Conservation (phyloP, 2,329 filamentous ascomycete genomes). For the Cyphellophora attinorum region DNA sequence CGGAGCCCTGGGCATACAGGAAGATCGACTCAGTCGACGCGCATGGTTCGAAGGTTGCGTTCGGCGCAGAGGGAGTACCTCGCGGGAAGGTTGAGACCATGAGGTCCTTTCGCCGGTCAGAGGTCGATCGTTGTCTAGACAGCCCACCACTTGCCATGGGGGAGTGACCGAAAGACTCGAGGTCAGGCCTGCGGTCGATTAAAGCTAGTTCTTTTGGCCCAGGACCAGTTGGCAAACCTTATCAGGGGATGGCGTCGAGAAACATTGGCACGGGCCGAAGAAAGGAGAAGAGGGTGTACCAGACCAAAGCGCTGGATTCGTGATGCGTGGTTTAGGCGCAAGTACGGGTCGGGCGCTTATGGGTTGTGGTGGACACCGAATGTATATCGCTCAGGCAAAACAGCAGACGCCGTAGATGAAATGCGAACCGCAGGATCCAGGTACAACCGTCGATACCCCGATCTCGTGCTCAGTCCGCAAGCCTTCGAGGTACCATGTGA, state of each 20-base stretch:
- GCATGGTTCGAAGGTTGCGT: slow-evolving; percentile 66
- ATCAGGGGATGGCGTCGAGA: neutral
- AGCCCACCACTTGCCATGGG: slow-evolving; percentile 8
- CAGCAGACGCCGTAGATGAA: neutral
- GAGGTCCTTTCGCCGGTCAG: slow-evolving; percentile 13
- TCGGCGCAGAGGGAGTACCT: slow-evolving; percentile 15
- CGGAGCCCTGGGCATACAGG: slow-evolving; percentile 73
- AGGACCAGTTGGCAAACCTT: slow-evolving; percentile 5
- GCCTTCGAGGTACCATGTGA: too few relatives aligned
- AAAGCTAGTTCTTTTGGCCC: slow-evolving; percentile 8
- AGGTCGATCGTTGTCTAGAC: slow-evolving; percentile 16
- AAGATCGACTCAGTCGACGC: slow-evolving; percentile 86
- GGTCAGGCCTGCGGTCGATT: slow-evolving; percentile 3
- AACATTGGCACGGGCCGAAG: neutral
- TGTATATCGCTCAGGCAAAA: neutral
- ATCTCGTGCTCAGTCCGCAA: too few relatives aligned
- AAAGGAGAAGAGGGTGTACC: neutral
- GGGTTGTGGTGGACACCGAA: neutral
- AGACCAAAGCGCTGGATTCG: neutral
- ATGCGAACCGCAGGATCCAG: neutral
- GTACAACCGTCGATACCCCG: too few relatives aligned
- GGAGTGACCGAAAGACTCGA: slow-evolving; percentile 9
- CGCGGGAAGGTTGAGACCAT: slow-evolving; percentile 10
- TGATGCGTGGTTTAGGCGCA: neutral
- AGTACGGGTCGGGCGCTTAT: neutral